Evolutionary conservation across 768 basidiomycete genomes (phyloP).

Genomic region (Tylopilus felleus): DNA sequence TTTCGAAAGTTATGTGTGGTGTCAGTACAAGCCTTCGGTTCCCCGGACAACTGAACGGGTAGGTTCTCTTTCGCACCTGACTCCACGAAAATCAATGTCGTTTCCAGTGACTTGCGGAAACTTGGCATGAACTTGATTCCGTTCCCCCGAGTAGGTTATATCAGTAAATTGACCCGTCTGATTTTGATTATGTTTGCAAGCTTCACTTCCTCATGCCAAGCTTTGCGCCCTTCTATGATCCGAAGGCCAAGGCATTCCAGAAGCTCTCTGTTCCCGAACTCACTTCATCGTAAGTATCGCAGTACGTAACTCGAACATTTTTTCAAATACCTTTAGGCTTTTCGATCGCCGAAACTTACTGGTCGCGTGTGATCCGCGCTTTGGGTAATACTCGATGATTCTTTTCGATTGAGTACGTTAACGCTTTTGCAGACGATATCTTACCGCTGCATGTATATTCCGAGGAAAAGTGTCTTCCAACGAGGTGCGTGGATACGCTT

Average conservation of each 20-base stretch:
- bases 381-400: constrained; percentile 45
- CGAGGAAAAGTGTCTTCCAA: constrained; percentile 76
- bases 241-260: constrained; percentile 58
- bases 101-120: constrained; percentile 73
- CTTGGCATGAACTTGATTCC: constrained; percentile 93
- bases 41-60: constrained; percentile 93
- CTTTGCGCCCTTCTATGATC: constrained; percentile 84
- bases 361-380: constrained; percentile 78
- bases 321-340: constrained; percentile 53
- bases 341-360: constrained; percentile 80
- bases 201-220: constrained; percentile 97
- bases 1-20: constrained; percentile 91
- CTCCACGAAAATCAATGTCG: constrained; percentile 3
- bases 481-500: constrained; percentile 53
- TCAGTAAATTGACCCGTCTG: neutral
- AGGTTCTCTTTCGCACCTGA: constrained; percentile 15
- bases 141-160: constrained; percentile 77
- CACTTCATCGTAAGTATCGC: constrained; percentile 59
- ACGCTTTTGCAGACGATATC: constrained; percentile 56
- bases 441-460: constrained; percentile 87
- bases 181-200: constrained; percentile 36
- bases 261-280: constrained; percentile 62
- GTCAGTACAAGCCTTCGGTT: constrained; percentile 89
- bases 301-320: neutral
- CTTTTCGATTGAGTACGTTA: neutral